Evolutionary conservation across 106 monocot species (phyloP).

Genomic region (Gastrodia elata): DNA sequence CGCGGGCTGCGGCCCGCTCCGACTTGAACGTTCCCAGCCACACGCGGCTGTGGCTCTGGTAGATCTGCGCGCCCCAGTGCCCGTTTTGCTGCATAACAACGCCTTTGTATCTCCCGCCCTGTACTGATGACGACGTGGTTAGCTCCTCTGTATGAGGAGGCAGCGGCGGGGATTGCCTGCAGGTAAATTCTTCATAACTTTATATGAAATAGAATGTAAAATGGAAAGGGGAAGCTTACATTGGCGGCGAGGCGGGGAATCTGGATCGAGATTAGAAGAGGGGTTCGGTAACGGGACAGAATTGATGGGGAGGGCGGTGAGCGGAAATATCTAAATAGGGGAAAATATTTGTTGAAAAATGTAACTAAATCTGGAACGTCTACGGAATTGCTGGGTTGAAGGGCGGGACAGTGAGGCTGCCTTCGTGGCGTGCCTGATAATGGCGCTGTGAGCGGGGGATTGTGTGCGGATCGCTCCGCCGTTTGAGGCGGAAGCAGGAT

Average conservation of each 20-base stretch:
- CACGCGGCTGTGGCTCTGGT: slow-evolving; percentile 13
- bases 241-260: background rate
- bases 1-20: slow-evolving; percentile 16
- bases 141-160: background rate
- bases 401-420: no score
- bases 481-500: no score
- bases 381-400: background rate
- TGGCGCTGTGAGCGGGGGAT: background rate
- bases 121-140: background rate
- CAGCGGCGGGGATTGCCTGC: background rate
- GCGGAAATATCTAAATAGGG: background rate
- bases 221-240: background rate
- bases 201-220: background rate
- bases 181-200: background rate
- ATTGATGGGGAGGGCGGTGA: background rate
- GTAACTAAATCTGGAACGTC: background rate
- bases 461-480: no score
- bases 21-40: slow-evolving; percentile 33
- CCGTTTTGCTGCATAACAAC: slow-evolving; percentile 33
- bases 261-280: background rate
- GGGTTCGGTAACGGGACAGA: no score
- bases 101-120: slow-evolving; percentile 18
- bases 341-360: background rate
- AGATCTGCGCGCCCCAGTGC: slow-evolving; percentile 35
- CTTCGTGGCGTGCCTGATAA: background rate